Percentiles rank a stretch among this genome's conserved stretches.
These are phyloP conservation scores for Arbutus unedo DNA, from an alignment of 148 eudicot genomes.

Conservation along the genomic window DNA sequence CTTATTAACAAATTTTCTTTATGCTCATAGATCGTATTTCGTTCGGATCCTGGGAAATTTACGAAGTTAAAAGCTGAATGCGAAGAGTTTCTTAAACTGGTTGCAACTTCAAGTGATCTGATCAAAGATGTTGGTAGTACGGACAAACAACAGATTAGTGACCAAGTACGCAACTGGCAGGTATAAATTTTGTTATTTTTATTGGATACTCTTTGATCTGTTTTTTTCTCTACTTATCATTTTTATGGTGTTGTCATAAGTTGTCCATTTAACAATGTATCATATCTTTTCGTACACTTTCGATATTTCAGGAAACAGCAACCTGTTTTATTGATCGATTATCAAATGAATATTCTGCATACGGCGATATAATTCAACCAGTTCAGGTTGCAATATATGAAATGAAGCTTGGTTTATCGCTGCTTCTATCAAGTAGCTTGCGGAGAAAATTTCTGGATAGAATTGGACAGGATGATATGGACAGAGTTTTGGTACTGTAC, in stretches of 20 bases:
- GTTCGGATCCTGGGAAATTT: slow-evolving; percentile 66
- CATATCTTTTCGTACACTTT: background rate
- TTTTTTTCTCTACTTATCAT: background rate
- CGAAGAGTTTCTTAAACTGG: slow-evolving; percentile 46
- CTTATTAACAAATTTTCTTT: slow-evolving; percentile 9
- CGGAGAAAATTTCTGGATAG: slow-evolving; percentile 38
- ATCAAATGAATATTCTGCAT: slow-evolving; percentile 61
- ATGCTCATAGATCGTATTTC: slow-evolving; percentile 58
- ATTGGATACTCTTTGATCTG: background rate
- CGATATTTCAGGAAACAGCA: slow-evolving; percentile 58
- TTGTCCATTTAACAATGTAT: background rate
- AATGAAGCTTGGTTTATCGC: slow-evolving; percentile 79
- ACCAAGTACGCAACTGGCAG: slow-evolving; percentile 71
- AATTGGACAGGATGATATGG: slow-evolving; percentile 40
- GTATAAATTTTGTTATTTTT: slow-evolving; percentile 26
- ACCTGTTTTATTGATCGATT: slow-evolving; percentile 61
- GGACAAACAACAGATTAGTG: slow-evolving; percentile 28
- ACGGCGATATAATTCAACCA: slow-evolving; percentile 75
- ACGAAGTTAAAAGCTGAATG: slow-evolving; percentile 65
- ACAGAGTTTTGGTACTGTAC: slow-evolving; percentile 48
- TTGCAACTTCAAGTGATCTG: slow-evolving; percentile 25
- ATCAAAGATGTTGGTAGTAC: slow-evolving; percentile 21
- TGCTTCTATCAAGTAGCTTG: slow-evolving; percentile 52
- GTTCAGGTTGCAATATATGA: slow-evolving; percentile 89
- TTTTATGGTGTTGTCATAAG: background rate